phyloP scores from a whole-genome alignment of 139 green algal species.

The Zygnema cylindricum region DNA sequence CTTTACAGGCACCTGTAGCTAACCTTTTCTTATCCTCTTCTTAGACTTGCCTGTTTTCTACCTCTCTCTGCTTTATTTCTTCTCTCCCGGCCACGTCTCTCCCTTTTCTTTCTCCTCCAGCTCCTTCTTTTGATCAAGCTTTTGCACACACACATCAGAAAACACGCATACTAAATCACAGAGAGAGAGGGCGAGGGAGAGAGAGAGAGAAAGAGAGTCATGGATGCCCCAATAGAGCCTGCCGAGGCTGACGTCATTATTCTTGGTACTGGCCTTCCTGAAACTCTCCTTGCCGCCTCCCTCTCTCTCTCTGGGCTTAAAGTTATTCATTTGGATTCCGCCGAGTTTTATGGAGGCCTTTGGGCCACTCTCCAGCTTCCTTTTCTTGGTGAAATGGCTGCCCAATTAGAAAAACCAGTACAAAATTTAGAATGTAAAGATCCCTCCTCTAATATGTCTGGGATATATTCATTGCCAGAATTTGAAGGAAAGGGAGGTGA shows the following conservation, averaged over 20 bases:
- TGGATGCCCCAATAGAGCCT: slow-evolving; percentile 41
- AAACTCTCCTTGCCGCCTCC: slow-evolving; percentile 56
- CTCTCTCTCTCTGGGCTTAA: slow-evolving; percentile 72
- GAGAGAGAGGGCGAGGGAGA: no score
- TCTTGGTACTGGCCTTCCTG: slow-evolving; percentile 45
- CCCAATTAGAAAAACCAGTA: background rate
- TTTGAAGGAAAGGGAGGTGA: background rate
- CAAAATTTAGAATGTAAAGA: background rate
- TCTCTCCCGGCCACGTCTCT: no score
- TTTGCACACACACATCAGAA: no score
- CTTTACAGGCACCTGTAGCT: no score
- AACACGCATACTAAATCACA: no score
- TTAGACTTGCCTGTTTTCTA: no score
- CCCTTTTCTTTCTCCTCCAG: no score
- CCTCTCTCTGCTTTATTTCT: no score
- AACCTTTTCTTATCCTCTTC: no score
- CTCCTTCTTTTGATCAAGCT: no score
- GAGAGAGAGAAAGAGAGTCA: background rate
- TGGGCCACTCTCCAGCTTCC: slow-evolving; percentile 71
- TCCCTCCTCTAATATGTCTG: background rate
- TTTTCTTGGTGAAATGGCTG: background rate
- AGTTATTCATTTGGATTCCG: slow-evolving; percentile 83
- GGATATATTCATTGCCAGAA: background rate
- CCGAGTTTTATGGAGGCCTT: slow-evolving; percentile 75
- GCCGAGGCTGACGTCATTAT: slow-evolving; percentile 39